These are phyloP conservation scores for Fomitopsis pulvina DNA, from an alignment of 768 basidiomycete species.

Conservation along the genomic window DNA sequence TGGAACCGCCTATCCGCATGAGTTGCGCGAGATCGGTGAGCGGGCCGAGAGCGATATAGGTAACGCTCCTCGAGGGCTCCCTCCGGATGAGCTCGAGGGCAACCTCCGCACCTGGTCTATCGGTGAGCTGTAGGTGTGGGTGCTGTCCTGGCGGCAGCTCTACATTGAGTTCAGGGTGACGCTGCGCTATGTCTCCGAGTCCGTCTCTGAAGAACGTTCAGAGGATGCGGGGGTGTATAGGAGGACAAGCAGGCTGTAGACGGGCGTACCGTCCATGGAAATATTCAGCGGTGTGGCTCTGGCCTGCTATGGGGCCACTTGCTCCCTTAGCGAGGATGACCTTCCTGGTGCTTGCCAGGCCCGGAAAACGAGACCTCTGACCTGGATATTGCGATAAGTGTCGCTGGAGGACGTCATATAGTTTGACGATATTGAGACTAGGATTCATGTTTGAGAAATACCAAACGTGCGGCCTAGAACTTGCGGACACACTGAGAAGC, in stretches of 20 bases:
- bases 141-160: slow-evolving; percentile 21
- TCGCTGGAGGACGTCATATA: slow-evolving; percentile 59
- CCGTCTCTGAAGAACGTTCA: slow-evolving; percentile 62
- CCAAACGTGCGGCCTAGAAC: slow-evolving; percentile 17
- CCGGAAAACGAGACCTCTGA: slow-evolving; percentile 51
- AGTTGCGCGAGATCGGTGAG: slow-evolving; percentile 75
- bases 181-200: slow-evolving; percentile 48
- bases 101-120: slow-evolving; percentile 45
- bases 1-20: slow-evolving; percentile 45
- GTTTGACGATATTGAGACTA: slow-evolving; percentile 70
- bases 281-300: slow-evolving; percentile 69
- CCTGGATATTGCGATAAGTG: slow-evolving; percentile 53
- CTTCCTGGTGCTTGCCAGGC: slow-evolving; percentile 42
- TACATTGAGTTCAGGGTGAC: slow-evolving; percentile 60
- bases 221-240: background rate
- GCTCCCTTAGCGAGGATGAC: slow-evolving; percentile 64
- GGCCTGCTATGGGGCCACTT: slow-evolving; percentile 61
- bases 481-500: slow-evolving; percentile 59
- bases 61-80: slow-evolving; percentile 45
- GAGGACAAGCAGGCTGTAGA: background rate
- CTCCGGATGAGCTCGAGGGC: slow-evolving; percentile 48
- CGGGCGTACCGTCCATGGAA: slow-evolving; percentile 69
- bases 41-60: slow-evolving; percentile 71
- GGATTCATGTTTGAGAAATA: background rate
- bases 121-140: slow-evolving; percentile 41